A percentile compares a stretch with the other conserved stretches of the same genome.
Conservation (phyloP, 2,329 filamentous ascomycete species). For the Penicillium sp. region DNA sequence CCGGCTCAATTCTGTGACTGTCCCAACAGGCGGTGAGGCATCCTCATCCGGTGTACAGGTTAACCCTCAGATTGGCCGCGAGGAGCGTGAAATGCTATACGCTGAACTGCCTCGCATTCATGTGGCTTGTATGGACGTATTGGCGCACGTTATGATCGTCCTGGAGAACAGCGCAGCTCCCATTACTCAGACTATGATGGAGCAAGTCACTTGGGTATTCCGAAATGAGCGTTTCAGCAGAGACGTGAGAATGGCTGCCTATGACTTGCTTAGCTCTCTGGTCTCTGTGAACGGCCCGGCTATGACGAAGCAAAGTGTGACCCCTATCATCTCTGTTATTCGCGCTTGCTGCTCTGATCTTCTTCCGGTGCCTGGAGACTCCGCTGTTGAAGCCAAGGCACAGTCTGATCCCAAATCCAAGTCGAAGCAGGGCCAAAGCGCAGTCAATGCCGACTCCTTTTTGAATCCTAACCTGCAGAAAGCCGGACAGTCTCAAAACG, state of each 20-base stretch:
- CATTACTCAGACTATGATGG: constrained; percentile 63
- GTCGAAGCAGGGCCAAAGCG: constrained; percentile 34
- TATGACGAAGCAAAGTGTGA: constrained; percentile 64
- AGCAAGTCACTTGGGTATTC: constrained; percentile 72
- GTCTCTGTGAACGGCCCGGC: constrained; percentile 63
- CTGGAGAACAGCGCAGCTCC: constrained; percentile 59
- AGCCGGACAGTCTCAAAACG: constrained; percentile 17
- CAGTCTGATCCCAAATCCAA: constrained; percentile 44
- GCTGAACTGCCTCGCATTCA: constrained; percentile 71
- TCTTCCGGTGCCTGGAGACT: constrained; percentile 51
- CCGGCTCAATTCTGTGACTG: constrained; percentile 65
- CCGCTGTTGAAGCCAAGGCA: constrained; percentile 17
- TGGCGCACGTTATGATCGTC: constrained; percentile 57
- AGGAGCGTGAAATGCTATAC: constrained; percentile 81
- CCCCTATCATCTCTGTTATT: constrained; percentile 61
- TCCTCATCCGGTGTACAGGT: constrained; percentile 52
- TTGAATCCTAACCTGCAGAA: constrained; percentile 50
- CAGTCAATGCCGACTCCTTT: constrained; percentile 69
- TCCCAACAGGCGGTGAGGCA: constrained; percentile 47
- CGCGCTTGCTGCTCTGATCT: constrained; percentile 73
- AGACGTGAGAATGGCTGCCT: constrained; percentile 60
- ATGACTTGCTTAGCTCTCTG: constrained; percentile 58
- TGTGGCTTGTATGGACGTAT: constrained; percentile 63
- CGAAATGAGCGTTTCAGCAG: constrained; percentile 51
- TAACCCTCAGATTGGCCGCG: constrained; percentile 70